These are phyloP conservation scores for Ulmus americana DNA, from an alignment of 331 rosid genomes.

Conservation along the genomic window DNA sequence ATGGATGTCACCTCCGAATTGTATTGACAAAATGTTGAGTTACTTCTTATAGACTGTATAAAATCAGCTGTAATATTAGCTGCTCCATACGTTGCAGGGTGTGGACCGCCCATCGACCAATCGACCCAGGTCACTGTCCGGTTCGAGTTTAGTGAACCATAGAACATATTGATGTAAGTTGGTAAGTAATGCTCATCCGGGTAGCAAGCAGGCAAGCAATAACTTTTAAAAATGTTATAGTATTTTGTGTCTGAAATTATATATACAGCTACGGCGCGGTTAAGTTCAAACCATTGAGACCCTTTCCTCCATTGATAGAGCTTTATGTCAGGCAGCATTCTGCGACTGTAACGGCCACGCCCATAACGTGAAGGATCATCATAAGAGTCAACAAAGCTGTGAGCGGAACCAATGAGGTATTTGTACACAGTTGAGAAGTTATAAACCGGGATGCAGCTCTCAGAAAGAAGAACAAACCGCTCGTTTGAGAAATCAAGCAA, in stretches of 20 bases:
- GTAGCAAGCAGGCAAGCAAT: constrained; percentile 88
- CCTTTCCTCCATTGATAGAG: constrained; percentile 92
- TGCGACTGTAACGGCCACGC: constrained; percentile 84
- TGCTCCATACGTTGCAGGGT: constrained; percentile 59
- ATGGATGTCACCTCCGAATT: constrained; percentile 62
- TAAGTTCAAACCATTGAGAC: constrained; percentile 84
- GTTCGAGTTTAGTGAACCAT: constrained; percentile 65
- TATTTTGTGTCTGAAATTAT: constrained; percentile 55
- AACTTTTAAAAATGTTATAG: constrained; percentile 54
- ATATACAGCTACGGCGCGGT: constrained; percentile 53
- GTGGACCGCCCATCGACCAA: constrained; percentile 88
- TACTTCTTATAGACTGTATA: constrained; percentile 53
- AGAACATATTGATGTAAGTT: constrained; percentile 73
- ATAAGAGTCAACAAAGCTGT: constrained; percentile 77
- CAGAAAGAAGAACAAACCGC: constrained; percentile 82
- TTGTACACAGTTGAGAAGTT: constrained; percentile 68
- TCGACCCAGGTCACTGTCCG: constrained; percentile 88
- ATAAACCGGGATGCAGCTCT: constrained; percentile 90
- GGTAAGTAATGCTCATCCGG: constrained; percentile 94
- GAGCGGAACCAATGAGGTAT: constrained; percentile 54
- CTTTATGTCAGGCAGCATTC: constrained; percentile 72
- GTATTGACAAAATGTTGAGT: constrained; percentile 55
- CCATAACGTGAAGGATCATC: constrained; percentile 92
- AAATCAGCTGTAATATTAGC: constrained; percentile 49
- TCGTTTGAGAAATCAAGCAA: constrained; percentile 84